A percentile compares a stretch with the other conserved stretches of the same genome.
phyloP scores from a whole-genome alignment of 495 filamentous ascomycete genomes.

The Hypoxylon fuscum region DNA sequence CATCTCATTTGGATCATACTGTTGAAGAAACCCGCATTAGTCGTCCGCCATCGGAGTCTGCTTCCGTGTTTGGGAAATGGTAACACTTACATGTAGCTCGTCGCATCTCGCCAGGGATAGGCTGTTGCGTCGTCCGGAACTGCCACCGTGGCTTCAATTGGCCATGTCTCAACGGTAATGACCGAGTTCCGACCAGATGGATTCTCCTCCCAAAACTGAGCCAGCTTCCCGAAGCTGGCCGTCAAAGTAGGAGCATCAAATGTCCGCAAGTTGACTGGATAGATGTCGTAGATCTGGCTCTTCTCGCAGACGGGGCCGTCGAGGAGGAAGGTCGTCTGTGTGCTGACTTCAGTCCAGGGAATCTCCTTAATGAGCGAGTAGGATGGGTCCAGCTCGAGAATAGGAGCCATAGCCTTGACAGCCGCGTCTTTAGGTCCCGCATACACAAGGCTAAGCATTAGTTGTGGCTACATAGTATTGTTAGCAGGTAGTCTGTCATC shows the following conservation, averaged over 20 bases:
- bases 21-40: too few species aligned
- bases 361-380: slow-evolving; percentile 8
- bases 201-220: slow-evolving; percentile 23
- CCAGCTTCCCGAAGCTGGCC: slow-evolving; percentile 30
- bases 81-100: slow-evolving; percentile 42
- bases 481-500: background rate
- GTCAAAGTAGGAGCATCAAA: slow-evolving; percentile 24
- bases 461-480: slow-evolving; percentile 10
- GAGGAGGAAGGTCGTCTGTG: background rate
- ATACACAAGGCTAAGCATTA: slow-evolving; percentile 32
- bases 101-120: slow-evolving; percentile 46
- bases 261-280: slow-evolving; percentile 7
- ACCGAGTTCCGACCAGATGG: slow-evolving; percentile 13
- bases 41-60: too few species aligned
- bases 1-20: slow-evolving; percentile 6
- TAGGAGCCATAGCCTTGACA: slow-evolving; percentile 22
- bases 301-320: background rate
- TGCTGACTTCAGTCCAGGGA: slow-evolving; percentile 4
- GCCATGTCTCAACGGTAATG: slow-evolving; percentile 39
- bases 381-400: slow-evolving; percentile 31
- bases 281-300: background rate
- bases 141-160: slow-evolving; percentile 40
- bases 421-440: slow-evolving; percentile 33
- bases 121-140: slow-evolving; percentile 41
- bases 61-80: background rate